A percentile compares a stretch with the other conserved stretches of the same genome.
phyloP scores from a whole-genome alignment of 495 filamentous ascomycete genomes.

The Gamarada debralockiae region DNA sequence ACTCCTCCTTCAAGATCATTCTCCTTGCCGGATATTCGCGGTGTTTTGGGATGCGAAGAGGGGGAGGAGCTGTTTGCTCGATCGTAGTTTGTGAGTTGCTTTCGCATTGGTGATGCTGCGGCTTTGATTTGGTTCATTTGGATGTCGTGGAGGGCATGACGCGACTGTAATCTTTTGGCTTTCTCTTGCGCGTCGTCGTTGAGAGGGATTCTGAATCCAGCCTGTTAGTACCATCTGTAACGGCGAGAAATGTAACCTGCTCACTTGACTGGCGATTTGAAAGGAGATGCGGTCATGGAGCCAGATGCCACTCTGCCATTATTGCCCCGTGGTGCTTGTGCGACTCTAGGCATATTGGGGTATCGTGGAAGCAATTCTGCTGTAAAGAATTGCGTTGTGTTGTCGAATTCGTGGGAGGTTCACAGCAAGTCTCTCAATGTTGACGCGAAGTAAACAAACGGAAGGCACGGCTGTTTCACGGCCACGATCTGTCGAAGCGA shows the following conservation, averaged over 20 bases:
- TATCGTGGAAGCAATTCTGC: constrained; percentile 35
- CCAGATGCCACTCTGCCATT: constrained; percentile 50
- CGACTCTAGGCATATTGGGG: constrained; percentile 60
- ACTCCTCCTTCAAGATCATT: constrained; percentile 59
- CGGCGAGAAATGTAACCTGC: not conserved
- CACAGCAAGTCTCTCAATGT: constrained; percentile 2
- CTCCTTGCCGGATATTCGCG: constrained; percentile 47
- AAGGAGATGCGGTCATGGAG: constrained; percentile 49
- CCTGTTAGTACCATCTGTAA: constrained; percentile 1
- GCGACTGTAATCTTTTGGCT: constrained; percentile 78
- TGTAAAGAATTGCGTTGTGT: constrained; percentile 7
- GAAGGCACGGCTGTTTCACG: too few species aligned
- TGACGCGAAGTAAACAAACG: too few species aligned
- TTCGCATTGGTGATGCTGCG: constrained; percentile 83
- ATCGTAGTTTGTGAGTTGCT: constrained; percentile 54
- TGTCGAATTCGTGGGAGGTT: not conserved
- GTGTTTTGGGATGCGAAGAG: constrained; percentile 57
- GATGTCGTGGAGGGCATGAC: constrained; percentile 82
- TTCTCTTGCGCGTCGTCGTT: constrained; percentile 96
- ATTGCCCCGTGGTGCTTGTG: constrained; percentile 48
- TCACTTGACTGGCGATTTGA: constrained; percentile 62
- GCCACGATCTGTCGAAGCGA: too few species aligned
- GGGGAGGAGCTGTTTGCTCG: constrained; percentile 55
- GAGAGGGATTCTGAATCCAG: constrained; percentile 63
- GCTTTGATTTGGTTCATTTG: constrained; percentile 91